phyloP scores from a whole-genome alignment of 2,329 filamentous ascomycete genomes.

The Cladophialophora bantiana region DNA sequence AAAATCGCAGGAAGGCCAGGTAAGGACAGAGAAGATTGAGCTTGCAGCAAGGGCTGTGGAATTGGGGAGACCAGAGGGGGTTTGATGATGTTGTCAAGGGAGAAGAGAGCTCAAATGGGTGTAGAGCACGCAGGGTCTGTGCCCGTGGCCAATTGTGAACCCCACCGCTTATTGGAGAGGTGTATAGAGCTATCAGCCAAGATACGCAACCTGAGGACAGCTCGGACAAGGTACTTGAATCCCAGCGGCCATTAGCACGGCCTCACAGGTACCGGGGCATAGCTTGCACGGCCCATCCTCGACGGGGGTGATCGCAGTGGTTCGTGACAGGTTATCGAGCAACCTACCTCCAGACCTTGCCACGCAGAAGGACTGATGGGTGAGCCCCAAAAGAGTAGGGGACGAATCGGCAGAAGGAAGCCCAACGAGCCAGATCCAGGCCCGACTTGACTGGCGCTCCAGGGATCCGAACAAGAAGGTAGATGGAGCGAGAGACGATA shows the following conservation, averaged over 20 bases:
- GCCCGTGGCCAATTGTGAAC: background rate
- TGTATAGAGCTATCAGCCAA: constrained; percentile 5
- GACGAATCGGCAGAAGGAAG: constrained; percentile 10
- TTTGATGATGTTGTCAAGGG: constrained; percentile 22
- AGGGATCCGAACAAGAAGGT: constrained; percentile 7
- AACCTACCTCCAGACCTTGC: constrained; percentile 4
- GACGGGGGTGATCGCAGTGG: constrained; percentile 22
- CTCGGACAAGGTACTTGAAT: background rate
- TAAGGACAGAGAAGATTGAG: constrained; percentile 1
- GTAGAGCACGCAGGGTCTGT: constrained; percentile 21
- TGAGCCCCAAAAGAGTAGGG: background rate
- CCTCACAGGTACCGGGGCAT: constrained; percentile 5
- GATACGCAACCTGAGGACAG: constrained; percentile 1
- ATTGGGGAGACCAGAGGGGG: constrained; percentile 9
- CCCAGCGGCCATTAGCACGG: background rate
- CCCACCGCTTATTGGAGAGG: constrained; percentile 16
- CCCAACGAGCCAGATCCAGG: constrained; percentile 8
- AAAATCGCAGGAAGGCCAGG: constrained; percentile 7
- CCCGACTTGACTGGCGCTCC: constrained; percentile 7
- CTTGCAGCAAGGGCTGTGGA: constrained; percentile 20
- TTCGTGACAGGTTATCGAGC: constrained; percentile 23
- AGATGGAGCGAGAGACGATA: constrained; percentile 4
- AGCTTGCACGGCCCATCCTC: background rate
- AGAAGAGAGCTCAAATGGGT: constrained; percentile 33
- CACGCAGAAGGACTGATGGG: constrained; percentile 1